These are phyloP conservation scores for Deinandra increscens DNA, from an alignment of 129 eudicot genomes.

Conservation along the genomic window DNA sequence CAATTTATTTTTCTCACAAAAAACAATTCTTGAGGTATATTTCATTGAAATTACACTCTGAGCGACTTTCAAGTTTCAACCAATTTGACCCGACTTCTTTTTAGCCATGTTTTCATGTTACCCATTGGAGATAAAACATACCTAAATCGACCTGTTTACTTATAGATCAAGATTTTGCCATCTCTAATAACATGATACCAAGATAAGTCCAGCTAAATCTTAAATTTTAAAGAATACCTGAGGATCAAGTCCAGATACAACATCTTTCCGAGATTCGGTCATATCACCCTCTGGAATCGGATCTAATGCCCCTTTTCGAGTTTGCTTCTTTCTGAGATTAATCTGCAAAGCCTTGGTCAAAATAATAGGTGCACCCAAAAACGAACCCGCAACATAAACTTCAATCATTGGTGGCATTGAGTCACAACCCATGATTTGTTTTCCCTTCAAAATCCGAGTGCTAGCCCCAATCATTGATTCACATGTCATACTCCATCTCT, in stretches of 20 bases:
- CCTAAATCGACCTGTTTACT: background rate
- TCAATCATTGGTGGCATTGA: conserved; percentile 17
- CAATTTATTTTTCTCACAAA: too few species aligned
- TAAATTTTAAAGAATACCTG: conserved; percentile 45
- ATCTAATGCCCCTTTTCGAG: conserved; percentile 47
- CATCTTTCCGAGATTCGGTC: conserved; percentile 36
- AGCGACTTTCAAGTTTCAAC: background rate
- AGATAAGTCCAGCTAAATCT: background rate
- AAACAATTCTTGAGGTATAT: background rate
- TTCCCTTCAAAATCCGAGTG: conserved; percentile 11
- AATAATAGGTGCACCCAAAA: conserved; percentile 58
- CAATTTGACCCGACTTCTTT: background rate
- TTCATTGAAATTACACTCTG: background rate
- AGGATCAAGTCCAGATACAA: conserved; percentile 40
- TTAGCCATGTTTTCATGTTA: background rate
- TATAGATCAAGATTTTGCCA: background rate
- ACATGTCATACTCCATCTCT: conserved; percentile 8
- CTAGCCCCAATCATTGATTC: conserved; percentile 14
- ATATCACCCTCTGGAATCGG: conserved; percentile 69
- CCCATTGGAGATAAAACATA: background rate
- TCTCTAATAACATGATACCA: background rate
- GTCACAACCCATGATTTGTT: conserved; percentile 3
- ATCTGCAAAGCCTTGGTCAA: conserved; percentile 77
- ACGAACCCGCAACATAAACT: conserved; percentile 31
- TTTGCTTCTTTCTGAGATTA: conserved; percentile 49